A percentile compares a stretch with the other conserved stretches of the same genome.
These are phyloP conservation scores for Diaporthe citri DNA, from an alignment of 2,329 filamentous ascomycete genomes.

Conservation along the genomic window DNA sequence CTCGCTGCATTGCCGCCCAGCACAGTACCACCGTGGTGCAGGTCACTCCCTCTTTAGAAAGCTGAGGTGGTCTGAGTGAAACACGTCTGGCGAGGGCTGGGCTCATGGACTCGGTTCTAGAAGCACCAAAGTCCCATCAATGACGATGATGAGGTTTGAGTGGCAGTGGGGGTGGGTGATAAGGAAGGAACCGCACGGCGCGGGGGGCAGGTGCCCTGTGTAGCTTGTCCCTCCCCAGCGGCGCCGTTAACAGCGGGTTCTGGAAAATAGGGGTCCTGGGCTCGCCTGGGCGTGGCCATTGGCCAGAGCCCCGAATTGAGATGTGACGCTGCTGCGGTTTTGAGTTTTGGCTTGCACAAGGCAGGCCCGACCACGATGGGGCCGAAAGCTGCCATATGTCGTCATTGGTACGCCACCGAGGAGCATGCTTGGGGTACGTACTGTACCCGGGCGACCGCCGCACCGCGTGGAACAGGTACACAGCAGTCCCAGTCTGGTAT, in stretches of 20 bases:
- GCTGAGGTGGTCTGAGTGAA: constrained; percentile 30
- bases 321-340: constrained; percentile 30
- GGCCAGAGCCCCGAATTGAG: constrained; percentile 25
- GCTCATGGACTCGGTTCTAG: constrained; percentile 38
- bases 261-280: constrained; percentile 34
- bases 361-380: constrained; percentile 26
- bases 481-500: constrained; percentile 25
- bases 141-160: constrained; percentile 38
- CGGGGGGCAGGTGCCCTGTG: neutral
- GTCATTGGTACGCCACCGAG: constrained; percentile 35
- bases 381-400: constrained; percentile 32
- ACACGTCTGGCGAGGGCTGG: constrained; percentile 30
- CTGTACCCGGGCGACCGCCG: constrained; percentile 5
- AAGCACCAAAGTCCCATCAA: constrained; percentile 36
- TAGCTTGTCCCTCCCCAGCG: constrained; percentile 20
- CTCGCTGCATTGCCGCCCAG: constrained; percentile 7
- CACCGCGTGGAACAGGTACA: constrained; percentile 19
- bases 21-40: constrained; percentile 6
- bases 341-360: constrained; percentile 30
- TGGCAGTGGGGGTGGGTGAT: constrained; percentile 22
- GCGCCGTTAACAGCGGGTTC: constrained; percentile 34
- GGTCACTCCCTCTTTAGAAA: neutral
- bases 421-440: constrained; percentile 11
- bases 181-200: neutral
- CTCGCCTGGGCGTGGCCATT: neutral